These are phyloP conservation scores for Tulasnella sp. DNA, from an alignment of 768 basidiomycete genomes.

Conservation along the genomic window DNA sequence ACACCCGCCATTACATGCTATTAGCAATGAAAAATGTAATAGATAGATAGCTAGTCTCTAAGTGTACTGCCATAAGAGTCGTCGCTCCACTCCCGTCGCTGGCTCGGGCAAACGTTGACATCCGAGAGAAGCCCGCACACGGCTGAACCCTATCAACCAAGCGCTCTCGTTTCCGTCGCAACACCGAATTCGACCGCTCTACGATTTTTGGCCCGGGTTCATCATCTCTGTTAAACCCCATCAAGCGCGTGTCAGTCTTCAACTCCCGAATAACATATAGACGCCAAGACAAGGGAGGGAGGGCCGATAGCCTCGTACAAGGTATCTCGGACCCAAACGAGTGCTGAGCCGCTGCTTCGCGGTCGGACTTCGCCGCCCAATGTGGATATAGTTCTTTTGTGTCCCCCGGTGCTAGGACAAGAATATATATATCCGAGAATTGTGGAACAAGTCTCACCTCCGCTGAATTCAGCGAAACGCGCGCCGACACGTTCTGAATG, in stretches of 20 bases:
- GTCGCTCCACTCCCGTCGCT: neutral
- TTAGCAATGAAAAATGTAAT: neutral
- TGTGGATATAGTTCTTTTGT: neutral
- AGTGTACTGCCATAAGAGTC: no score
- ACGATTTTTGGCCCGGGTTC: constrained; percentile 11
- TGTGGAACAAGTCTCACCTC: constrained; percentile 53
- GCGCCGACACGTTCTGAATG: constrained; percentile 91
- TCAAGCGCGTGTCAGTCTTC: neutral
- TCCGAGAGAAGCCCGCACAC: neutral
- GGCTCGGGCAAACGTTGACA: neutral
- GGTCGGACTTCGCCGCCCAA: neutral
- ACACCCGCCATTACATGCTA: neutral
- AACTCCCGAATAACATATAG: neutral
- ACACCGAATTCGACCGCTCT: neutral
- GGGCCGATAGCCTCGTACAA: neutral
- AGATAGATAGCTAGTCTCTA: neutral
- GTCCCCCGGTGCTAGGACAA: neutral
- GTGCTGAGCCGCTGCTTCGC: neutral
- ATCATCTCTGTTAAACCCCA: constrained; percentile 23
- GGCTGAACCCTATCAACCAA: neutral
- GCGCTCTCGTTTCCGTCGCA: neutral
- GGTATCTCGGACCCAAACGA: neutral
- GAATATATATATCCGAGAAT: neutral
- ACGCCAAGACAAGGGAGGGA: neutral
- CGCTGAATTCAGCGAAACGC: constrained; percentile 87